Conservation (phyloP, 202 grass and related monocot genomes). For the Setaria viridis region DNA sequence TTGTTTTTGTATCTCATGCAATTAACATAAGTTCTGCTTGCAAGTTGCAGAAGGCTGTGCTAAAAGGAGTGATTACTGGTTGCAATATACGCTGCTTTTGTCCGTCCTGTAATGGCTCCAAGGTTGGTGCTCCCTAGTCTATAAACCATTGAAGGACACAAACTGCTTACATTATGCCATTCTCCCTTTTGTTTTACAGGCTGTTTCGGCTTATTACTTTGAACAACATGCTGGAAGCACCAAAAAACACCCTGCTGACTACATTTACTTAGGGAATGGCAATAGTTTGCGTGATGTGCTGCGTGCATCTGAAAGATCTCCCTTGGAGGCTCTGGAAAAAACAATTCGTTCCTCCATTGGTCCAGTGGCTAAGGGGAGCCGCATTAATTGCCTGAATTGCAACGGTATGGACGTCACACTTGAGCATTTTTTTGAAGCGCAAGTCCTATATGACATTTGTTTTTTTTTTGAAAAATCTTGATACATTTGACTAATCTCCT, state of each 20-base stretch:
- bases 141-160: constrained; percentile 20
- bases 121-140: constrained; percentile 55
- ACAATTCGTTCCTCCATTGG: constrained; percentile 67
- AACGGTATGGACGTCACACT: constrained; percentile 50
- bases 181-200: constrained; percentile 58
- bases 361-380: constrained; percentile 54
- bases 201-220: constrained; percentile 78
- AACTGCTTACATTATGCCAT: constrained; percentile 25
- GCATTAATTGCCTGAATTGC: constrained; percentile 71
- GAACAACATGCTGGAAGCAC: constrained; percentile 96
- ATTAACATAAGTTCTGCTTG: constrained; percentile 39
- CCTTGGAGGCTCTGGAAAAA: constrained; percentile 72
- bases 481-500: constrained; percentile 42
- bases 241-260: constrained; percentile 92
- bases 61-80: constrained; percentile 84
- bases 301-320: constrained; percentile 51
- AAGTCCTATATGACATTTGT: not conserved
- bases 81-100: constrained; percentile 88
- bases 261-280: constrained; percentile 81
- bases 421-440: constrained; percentile 9
- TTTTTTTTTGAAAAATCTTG: no score
- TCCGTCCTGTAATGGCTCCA: constrained; percentile 68
- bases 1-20: not conserved
- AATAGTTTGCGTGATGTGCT: constrained; percentile 83
- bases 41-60: constrained; percentile 66